Evolutionary conservation across 148 eudicot species (phyloP), one percentile per base, ranked within the genome.

Genomic region (Amaranthus palmeri): DNA sequence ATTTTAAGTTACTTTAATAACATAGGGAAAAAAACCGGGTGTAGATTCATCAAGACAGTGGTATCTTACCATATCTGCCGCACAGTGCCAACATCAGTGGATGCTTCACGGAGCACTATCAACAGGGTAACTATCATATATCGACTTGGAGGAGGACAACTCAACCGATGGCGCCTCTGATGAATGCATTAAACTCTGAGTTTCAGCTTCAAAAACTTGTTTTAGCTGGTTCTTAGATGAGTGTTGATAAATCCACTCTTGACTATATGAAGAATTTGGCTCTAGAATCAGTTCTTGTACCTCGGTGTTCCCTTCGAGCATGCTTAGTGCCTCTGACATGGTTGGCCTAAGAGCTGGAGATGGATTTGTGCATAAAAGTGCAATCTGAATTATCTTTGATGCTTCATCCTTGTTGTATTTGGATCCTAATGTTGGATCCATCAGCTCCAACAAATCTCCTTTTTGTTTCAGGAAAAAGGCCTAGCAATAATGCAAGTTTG

Each of bases 301-400:
- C 10, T 15, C 14, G 9, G 1, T 62, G 18, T 17, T 62, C 67
- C 83, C 80, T n/a, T 76, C 76, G 7, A 80, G 77, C 83, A 80
- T 80, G 72, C 76, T 49, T 56, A 76, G 57, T 14, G 65, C 83
- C 4, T 17, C 61, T 14, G 83, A 80, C 83, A 82, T 82, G 43
- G 75, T 64, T n/a, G 82, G 85, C 69, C 85, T 69, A 45, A 82
- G 80, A 10, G 82, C 74, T 43, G 80, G 82, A 47, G 82, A 72
- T n/a, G 80, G 53, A 53, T 73, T 76, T n/a, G 78, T 79, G 78
- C 85, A 82, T 61, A 76, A 2, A 36, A 82, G 8, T 4, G 85
- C 85, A 6, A 82, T 54, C 51, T 76, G 68, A 15, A 73, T 69
- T 69, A 76, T 82, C 61, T 61, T 77, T 17, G 69, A 50, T 13